Base-by-base conservation (phyloP, 768 basidiomycete genomes). In the Mrakia gelida region DNA sequence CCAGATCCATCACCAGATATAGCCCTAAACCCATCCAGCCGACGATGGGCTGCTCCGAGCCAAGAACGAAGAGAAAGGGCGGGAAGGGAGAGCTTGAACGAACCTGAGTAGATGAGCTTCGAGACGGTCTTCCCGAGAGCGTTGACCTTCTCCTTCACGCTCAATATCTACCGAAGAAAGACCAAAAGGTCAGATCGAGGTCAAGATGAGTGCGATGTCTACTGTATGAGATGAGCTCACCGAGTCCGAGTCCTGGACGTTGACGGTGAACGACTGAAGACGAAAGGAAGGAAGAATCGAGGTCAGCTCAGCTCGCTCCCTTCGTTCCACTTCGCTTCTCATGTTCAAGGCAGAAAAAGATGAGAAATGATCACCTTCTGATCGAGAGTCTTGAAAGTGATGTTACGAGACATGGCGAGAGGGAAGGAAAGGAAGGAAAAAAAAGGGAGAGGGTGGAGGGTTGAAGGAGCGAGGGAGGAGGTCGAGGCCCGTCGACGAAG, bases 31-130 rank as follows among this genome's bases (percentile, higher is more conserved):
- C 2, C 49, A 13, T 52, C 18, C 18, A 59, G n/a, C 6, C 59
- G 26, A 18, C 3, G 15, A 52, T 16, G 49, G 28, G 59, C 26
- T 28, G 5, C 26, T n/a, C 6, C 2, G 4, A 26, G 28, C n/a
- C 59, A 18, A 59, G 59, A 26, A 59, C 18, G 59, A n/a, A 28
- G 18, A 59, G 26, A 3, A 8, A 13, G 9, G 59, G 4, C 5
- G 7, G 10, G 23, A 59, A 34, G 59, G 13, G 38, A 28, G 38
- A 3, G 56, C 8, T 74, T 70, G 62, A 54, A 80, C 87, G 79
- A 43, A 95, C 95, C 95, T 56, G 96, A 90, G 85, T 92, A 97
- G 84, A 99, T 98, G 82, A 99, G 87, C 88, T 98, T 99, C 38
- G 62, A 54, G n/a, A 78, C 86, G 96, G 95, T 78, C 86, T 85